Evolutionary conservation across 371 early-diverging fungal genomes (phyloP).

Genomic region (Fennellomyces sp.): DNA sequence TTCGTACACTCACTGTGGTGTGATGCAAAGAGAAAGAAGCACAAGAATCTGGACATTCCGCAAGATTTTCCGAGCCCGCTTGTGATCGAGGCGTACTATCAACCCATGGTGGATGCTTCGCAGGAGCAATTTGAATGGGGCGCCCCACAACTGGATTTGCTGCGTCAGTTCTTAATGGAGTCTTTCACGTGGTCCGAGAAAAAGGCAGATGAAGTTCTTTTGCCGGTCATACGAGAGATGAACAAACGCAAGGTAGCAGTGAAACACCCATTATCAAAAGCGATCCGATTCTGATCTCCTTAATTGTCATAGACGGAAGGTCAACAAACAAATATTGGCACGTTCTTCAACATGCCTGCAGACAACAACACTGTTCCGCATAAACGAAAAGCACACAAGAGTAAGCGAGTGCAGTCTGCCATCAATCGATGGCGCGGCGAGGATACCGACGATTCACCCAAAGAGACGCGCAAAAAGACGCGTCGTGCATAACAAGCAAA

Average conservation of each 20-base stretch:
- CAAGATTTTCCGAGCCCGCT: constrained; percentile 78
- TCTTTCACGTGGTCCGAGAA: constrained; percentile 52
- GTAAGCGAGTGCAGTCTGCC: constrained; percentile 43
- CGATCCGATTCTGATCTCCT: not conserved
- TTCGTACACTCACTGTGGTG: too few species aligned
- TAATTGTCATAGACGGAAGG: constrained; percentile 16
- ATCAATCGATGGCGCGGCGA: constrained; percentile 27
- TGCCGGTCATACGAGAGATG: constrained; percentile 84
- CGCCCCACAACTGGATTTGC: constrained; percentile 76
- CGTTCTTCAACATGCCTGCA: constrained; percentile 35
- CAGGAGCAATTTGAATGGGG: constrained; percentile 81
- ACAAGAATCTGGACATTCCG: constrained; percentile 61
- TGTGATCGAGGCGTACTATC: constrained; percentile 79
- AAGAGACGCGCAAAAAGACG: not conserved
- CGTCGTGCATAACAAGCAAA: too few species aligned
- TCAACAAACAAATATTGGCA: constrained; percentile 49
- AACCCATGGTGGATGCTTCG: constrained; percentile 80
- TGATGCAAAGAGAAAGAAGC: constrained; percentile 49
- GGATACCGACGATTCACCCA: not conserved
- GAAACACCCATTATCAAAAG: not conserved
- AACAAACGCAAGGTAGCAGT: constrained; percentile 44
- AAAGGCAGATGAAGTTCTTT: constrained; percentile 61
- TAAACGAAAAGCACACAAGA: constrained; percentile 33
- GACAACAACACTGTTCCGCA: constrained; percentile 16
- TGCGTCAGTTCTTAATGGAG: constrained; percentile 61